These are phyloP conservation scores for Diaporthe citri DNA, from an alignment of 2,329 filamentous ascomycete species.

Conservation along the genomic window DNA sequence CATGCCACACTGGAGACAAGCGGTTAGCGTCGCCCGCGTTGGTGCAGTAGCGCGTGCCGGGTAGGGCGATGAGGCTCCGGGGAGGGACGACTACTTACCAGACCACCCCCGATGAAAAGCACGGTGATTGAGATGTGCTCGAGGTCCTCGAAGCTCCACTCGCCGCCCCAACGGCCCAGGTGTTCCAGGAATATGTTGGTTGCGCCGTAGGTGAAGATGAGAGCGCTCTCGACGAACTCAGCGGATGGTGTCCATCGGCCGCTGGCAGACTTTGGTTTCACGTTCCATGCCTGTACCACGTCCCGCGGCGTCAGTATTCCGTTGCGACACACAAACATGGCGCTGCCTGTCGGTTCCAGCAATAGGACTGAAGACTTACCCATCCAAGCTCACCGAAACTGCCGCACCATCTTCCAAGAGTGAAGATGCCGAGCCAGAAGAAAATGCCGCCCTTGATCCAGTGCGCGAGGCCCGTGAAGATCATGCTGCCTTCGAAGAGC, in stretches of 20 bases:
- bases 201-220: conserved; percentile 90
- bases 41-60: conserved; percentile 36
- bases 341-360: not conserved
- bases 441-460: conserved; percentile 96
- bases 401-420: conserved; percentile 89
- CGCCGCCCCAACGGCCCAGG: conserved; percentile 76
- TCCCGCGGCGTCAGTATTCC: conserved; percentile 36
- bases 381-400: conserved; percentile 92
- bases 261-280: conserved; percentile 72
- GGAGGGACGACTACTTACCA: conserved; percentile 67
- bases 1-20: conserved; percentile 75
- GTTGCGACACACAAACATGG: not conserved
- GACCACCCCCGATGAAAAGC: conserved; percentile 91
- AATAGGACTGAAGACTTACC: conserved; percentile 58
- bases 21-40: conserved; percentile 39
- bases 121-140: conserved; percentile 95
- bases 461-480: conserved; percentile 91
- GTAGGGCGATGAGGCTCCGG: conserved; percentile 11
- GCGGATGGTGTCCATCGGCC: conserved; percentile 80
- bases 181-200: conserved; percentile 96
- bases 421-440: conserved; percentile 91
- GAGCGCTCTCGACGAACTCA: conserved; percentile 89
- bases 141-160: conserved; percentile 83
- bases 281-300: conserved; percentile 79
- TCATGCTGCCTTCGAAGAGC: conserved; percentile 77